phyloP scores from a whole-genome alignment of 2,329 filamentous ascomycete genomes.

The Fusarium newnesense region DNA sequence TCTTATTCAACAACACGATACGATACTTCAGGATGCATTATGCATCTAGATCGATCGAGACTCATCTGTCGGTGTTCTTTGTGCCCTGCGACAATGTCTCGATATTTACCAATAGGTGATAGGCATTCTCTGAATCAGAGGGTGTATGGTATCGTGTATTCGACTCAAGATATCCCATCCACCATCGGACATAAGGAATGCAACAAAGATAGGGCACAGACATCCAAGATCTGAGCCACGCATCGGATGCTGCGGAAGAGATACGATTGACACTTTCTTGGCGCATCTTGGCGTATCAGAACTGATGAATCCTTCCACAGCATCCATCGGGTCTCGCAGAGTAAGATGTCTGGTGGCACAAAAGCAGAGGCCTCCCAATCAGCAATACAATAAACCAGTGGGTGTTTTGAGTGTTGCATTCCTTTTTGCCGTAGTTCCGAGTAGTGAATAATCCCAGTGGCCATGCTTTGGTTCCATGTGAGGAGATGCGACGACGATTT shows the following conservation, averaged over 20 bases:
- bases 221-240: not conserved
- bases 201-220: not conserved
- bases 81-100: accelerated
- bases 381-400: not conserved
- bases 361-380: not conserved
- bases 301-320: not conserved
- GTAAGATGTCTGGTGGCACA: not conserved
- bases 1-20: not conserved
- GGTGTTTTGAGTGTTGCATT: not conserved
- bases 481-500: not conserved
- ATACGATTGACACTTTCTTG: conserved; percentile 1
- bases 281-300: not conserved
- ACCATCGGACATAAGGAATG: not conserved
- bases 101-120: too few species aligned
- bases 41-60: not conserved
- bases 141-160: not conserved
- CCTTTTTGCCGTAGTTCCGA: not conserved
- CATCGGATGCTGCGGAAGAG: conserved; percentile 15
- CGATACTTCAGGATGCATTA: not conserved
- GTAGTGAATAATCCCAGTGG: not conserved
- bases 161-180: not conserved
- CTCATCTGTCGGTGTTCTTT: accelerated
- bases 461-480: not conserved
- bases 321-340: not conserved
- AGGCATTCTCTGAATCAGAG: not conserved